Evolutionary conservation across 805 yeast species (phyloP).

Genomic region (Yarrowia sp.): DNA sequence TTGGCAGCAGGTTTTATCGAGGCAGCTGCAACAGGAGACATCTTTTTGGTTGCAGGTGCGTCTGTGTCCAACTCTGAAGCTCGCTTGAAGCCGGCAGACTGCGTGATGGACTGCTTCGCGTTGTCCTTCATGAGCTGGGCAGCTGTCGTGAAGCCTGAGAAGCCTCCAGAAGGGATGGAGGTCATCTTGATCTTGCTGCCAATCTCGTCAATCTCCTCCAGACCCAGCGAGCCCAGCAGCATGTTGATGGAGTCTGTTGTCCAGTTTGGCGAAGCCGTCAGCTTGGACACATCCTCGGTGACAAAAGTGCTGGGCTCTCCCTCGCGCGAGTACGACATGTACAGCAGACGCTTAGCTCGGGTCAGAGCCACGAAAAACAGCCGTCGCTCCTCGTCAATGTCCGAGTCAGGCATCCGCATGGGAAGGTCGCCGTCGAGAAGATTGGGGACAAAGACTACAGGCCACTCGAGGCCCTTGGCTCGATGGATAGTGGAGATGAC

Average conservation of each 20-base stretch:
- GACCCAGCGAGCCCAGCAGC: background rate
- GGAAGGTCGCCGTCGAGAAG: constrained; percentile 29
- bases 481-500: constrained; percentile 83
- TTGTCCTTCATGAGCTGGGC: constrained; percentile 3
- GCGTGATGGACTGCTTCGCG: background rate
- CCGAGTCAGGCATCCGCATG: constrained; percentile 34
- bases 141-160: background rate
- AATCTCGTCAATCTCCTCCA: constrained; percentile 1
- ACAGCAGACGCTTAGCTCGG: constrained; percentile 64
- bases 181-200: background rate
- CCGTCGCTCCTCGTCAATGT: constrained; percentile 57
- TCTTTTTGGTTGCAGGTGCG: background rate
- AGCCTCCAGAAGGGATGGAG: background rate
- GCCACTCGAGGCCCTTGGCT: constrained; percentile 95
- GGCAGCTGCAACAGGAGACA: background rate
- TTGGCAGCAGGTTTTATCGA: background rate
- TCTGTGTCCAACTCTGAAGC: background rate
- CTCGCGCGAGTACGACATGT: constrained; percentile 37
- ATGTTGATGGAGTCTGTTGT: background rate
- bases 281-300: background rate
- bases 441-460: constrained; percentile 59
- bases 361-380: constrained; percentile 87
- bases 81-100: background rate
- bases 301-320: constrained; percentile 4
- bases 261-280: background rate